Conservation (phyloP, 495 filamentous ascomycete genomes). For the Xylaria cubensis region DNA sequence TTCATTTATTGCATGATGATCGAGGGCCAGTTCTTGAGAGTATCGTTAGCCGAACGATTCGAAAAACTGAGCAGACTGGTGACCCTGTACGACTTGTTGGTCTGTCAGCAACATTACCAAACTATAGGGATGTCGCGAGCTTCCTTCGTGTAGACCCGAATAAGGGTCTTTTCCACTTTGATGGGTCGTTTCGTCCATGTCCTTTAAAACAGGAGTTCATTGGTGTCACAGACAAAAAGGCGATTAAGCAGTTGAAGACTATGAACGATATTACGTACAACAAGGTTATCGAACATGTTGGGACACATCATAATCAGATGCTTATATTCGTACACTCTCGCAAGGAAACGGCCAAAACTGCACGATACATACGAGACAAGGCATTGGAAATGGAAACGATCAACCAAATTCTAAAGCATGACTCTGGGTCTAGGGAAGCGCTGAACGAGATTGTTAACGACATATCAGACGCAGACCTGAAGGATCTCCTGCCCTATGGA, state of each 20-base stretch:
- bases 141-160: conserved; percentile 90
- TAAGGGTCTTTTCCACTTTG: conserved; percentile 94
- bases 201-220: conserved; percentile 97
- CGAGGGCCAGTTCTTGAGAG: conserved; percentile 96
- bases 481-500: conserved; percentile 93
- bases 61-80: conserved; percentile 89
- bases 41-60: conserved; percentile 93
- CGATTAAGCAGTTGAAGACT: conserved; percentile 97
- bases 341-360: conserved; percentile 98
- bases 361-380: conserved; percentile 94
- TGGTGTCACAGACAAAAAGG: conserved; percentile 95
- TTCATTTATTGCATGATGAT: conserved; percentile 96
- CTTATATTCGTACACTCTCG: conserved; percentile 97
- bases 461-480: conserved; percentile 85
- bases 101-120: conserved; percentile 92
- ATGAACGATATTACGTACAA: conserved; percentile 99
- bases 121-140: conserved; percentile 94
- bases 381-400: conserved; percentile 96
- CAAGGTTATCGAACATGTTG: conserved; percentile 97
- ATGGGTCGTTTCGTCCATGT: conserved; percentile 91
- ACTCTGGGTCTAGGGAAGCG: conserved; percentile 90
- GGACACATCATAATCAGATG: conserved; percentile 91
- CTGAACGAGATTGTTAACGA: conserved; percentile 82
- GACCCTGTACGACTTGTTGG: conserved; percentile 91
- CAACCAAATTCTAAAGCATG: conserved; percentile 89